These are phyloP conservation scores for Elsinoe batatas DNA, from an alignment of 2,329 filamentous ascomycete genomes.

Conservation along the genomic window DNA sequence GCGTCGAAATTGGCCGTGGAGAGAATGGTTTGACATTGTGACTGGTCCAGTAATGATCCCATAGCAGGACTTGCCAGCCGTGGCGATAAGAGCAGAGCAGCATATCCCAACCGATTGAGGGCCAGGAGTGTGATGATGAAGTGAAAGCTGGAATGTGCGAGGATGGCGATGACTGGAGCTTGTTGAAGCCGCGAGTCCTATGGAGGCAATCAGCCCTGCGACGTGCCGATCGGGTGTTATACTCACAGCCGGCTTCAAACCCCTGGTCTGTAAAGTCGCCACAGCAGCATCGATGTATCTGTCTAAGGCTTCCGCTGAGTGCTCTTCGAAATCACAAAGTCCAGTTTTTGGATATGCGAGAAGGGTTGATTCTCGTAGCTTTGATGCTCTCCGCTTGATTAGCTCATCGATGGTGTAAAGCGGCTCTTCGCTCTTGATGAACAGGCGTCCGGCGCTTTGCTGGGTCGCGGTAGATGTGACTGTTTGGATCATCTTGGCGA, in stretches of 20 bases:
- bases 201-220: not conserved
- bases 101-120: constrained; percentile 46
- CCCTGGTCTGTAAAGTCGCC: constrained; percentile 19
- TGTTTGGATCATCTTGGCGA: not conserved
- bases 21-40: constrained; percentile 25
- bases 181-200: constrained; percentile 20
- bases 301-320: constrained; percentile 22
- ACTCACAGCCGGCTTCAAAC: constrained; percentile 22
- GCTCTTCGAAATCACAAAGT: constrained; percentile 24
- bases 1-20: constrained; percentile 20
- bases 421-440: not conserved
- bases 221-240: not conserved
- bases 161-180: constrained; percentile 37
- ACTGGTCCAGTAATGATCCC: constrained; percentile 37
- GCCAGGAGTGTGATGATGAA: constrained; percentile 47
- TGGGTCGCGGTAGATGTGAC: not conserved
- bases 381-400: constrained; percentile 24
- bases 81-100: constrained; percentile 45
- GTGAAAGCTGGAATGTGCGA: constrained; percentile 46
- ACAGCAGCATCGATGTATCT: constrained; percentile 22
- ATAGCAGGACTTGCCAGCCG: constrained; percentile 44
- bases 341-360: constrained; percentile 23
- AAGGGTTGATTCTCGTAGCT: constrained; percentile 22
- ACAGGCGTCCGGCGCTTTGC: not conserved
- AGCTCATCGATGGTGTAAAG: constrained; percentile 25